Conservation (phyloP, 345 rosid genomes). For the Moricandia arvensis region DNA sequence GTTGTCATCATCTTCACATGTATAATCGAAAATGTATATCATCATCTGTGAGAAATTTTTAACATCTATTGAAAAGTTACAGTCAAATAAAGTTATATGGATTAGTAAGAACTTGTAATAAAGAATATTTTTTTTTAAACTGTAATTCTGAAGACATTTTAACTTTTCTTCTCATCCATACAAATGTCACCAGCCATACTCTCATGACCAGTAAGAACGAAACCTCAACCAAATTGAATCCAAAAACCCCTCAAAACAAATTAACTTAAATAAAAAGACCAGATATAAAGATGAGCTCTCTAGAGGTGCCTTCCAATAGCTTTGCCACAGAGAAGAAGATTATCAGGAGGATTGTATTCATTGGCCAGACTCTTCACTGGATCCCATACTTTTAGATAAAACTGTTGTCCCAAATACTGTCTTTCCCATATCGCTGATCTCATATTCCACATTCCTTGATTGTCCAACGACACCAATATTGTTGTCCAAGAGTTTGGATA, state of each 20-base stretch:
- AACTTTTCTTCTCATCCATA: not conserved
- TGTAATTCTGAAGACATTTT: not conserved
- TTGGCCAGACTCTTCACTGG: constrained; percentile 55
- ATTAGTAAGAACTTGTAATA: constrained; percentile 2
- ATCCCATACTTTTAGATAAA: constrained; percentile 77
- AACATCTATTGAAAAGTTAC: not conserved
- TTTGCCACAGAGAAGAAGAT: constrained; percentile 80
- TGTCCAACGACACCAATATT: constrained; percentile 76
- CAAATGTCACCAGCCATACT: constrained; percentile 38
- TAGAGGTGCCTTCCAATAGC: constrained; percentile 55
- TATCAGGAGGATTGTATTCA: constrained; percentile 74
- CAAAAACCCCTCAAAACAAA: constrained; percentile 1
- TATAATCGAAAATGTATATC: no score
- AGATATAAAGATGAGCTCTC: not conserved
- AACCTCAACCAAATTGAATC: not conserved
- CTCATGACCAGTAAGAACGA: constrained; percentile 41
- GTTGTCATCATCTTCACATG: no score
- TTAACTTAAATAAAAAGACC: not conserved
- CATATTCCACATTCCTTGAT: constrained; percentile 98
- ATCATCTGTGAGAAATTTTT: no score
- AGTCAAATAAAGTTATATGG: not conserved
- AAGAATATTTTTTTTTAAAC: not conserved
- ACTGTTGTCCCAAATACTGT: constrained; percentile 85
- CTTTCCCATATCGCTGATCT: constrained; percentile 89
- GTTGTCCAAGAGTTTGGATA: constrained; percentile 87